Evolutionary conservation across 805 yeast species (phyloP).

Genomic region (Yueomyces sp.): DNA sequence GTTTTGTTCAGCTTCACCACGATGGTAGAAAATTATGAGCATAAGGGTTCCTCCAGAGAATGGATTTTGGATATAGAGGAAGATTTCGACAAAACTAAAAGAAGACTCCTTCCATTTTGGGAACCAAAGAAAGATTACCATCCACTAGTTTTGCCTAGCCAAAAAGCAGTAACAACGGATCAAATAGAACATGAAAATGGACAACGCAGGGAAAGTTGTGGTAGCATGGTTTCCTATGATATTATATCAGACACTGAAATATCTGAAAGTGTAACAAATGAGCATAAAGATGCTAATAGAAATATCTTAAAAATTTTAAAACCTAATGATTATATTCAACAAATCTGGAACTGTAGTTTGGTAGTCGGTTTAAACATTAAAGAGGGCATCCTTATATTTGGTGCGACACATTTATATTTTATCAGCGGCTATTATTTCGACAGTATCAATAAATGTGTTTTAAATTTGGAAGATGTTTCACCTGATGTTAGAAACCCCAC

Average conservation of each 20-base stretch:
- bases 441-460: slow-evolving; percentile 36
- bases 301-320: slow-evolving; percentile 57
- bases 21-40: background rate
- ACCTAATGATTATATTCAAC: slow-evolving; percentile 57
- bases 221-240: slow-evolving; percentile 27
- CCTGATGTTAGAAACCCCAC: slow-evolving; percentile 50
- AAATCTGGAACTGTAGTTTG: slow-evolving; percentile 62
- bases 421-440: slow-evolving; percentile 51
- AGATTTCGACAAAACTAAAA: slow-evolving; percentile 55
- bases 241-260: slow-evolving; percentile 30
- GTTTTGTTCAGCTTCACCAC: slow-evolving; percentile 1
- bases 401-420: slow-evolving; percentile 50
- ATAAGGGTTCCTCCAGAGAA: background rate
- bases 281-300: slow-evolving; percentile 46
- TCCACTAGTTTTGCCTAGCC: slow-evolving; percentile 1
- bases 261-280: slow-evolving; percentile 23
- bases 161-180: slow-evolving; percentile 1
- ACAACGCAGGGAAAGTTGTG: slow-evolving; percentile 1
- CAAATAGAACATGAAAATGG: slow-evolving; percentile 4
- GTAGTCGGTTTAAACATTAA: slow-evolving; percentile 64
- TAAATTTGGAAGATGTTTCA: slow-evolving; percentile 58
- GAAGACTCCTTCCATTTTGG: slow-evolving; percentile 42
- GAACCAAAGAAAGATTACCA: slow-evolving; percentile 22
- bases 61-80: slow-evolving; percentile 59
- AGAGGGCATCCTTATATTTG: slow-evolving; percentile 65